phyloP scores from a whole-genome alignment of 2,329 filamentous ascomycete genomes.

The Aspergillus neotritici region DNA sequence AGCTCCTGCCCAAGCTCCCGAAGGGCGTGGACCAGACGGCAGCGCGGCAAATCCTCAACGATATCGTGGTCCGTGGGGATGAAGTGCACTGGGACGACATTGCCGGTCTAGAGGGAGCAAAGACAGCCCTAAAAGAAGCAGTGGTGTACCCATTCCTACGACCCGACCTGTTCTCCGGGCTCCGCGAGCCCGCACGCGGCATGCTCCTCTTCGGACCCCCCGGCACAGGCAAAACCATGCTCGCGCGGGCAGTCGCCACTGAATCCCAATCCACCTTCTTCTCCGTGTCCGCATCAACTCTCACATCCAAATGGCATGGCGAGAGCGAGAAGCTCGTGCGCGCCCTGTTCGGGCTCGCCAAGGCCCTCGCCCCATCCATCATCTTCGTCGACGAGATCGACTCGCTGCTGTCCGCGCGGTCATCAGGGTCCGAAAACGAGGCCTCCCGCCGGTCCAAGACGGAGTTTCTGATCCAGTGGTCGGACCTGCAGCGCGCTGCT shows the following conservation, averaged over 20 bases:
- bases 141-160: conserved; percentile 96
- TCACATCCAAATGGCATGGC: conserved; percentile 93
- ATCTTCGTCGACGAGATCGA: conserved; percentile 99
- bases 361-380: conserved; percentile 82
- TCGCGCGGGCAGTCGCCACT: conserved; percentile 88
- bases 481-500: conserved; percentile 83
- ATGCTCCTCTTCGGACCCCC: conserved; percentile 96
- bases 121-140: conserved; percentile 85
- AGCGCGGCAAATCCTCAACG: conserved; percentile 88
- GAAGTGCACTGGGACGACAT: conserved; percentile 94
- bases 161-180: conserved; percentile 90
- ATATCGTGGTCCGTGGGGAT: conserved; percentile 90
- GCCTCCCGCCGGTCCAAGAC: conserved; percentile 93
- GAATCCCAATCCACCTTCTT: conserved; percentile 95
- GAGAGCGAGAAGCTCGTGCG: conserved; percentile 95
- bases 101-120: conserved; percentile 82
- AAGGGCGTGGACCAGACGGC: conserved; percentile 74
- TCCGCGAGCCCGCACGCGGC: conserved; percentile 86
- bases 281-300: conserved; percentile 86
- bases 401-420: conserved; percentile 77
- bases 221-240: conserved; percentile 98
- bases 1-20: conserved; percentile 71
- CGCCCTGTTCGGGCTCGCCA: conserved; percentile 84
- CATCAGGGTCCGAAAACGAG: conserved; percentile 76
- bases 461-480: conserved; percentile 97